Percentiles rank a stretch among this genome's conserved stretches.
phyloP scores from a whole-genome alignment of 2,329 filamentous ascomycete genomes.

The Colletotrichum eremochloae region DNA sequence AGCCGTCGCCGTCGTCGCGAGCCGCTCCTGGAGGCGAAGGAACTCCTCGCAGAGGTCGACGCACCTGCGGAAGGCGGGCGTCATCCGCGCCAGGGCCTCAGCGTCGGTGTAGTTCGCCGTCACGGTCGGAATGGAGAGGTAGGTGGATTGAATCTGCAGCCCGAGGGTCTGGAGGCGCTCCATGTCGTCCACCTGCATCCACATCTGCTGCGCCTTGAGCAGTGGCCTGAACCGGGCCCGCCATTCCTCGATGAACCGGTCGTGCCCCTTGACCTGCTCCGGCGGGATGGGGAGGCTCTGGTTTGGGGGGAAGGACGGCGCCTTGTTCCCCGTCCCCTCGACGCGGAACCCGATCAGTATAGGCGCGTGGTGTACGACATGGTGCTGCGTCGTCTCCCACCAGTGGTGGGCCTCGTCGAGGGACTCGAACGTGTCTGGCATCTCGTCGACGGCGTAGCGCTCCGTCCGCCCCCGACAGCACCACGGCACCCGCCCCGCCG shows the following conservation, averaged over 20 bases:
- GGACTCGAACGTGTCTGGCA: conserved; percentile 22
- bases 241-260: conserved; percentile 24
- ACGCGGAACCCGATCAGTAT: conserved; percentile 33
- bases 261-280: conserved; percentile 42
- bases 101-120: conserved; percentile 50
- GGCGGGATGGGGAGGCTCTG: conserved; percentile 20
- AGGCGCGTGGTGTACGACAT: conserved; percentile 27
- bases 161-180: conserved; percentile 27
- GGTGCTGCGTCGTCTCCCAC: conserved; percentile 37
- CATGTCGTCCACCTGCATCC: not conserved
- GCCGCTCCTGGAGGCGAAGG: conserved; percentile 6
- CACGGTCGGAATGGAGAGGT: conserved; percentile 47
- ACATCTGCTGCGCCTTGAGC: conserved; percentile 44
- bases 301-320: conserved; percentile 7
- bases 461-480: conserved; percentile 23
- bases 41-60: conserved; percentile 27
- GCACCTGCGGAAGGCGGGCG: conserved; percentile 53
- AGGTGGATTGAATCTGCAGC: conserved; percentile 23
- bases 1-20: not conserved
- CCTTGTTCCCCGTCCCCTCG: conserved; percentile 21
- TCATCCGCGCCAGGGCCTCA: conserved; percentile 53
- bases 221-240: conserved; percentile 10
- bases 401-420: conserved; percentile 35
- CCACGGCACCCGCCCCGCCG: conserved; percentile 20
- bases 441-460: conserved; percentile 37